phyloP scores from a whole-genome alignment of 805 yeast genomes.

The Candida ipomoeae region DNA sequence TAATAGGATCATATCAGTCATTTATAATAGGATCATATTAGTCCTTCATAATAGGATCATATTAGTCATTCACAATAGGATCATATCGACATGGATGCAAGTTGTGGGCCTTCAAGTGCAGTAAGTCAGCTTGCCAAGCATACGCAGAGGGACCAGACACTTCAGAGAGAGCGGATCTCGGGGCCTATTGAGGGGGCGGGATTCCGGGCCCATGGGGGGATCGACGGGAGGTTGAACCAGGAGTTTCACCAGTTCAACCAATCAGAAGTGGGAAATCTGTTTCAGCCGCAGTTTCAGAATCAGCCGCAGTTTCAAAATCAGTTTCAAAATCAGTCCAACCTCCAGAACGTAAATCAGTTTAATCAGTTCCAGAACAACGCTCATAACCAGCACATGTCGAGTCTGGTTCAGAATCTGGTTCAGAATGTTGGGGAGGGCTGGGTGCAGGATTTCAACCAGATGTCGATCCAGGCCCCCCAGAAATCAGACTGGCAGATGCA shows the following conservation, averaged over 20 bases:
- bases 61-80: too few species aligned
- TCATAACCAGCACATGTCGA: conserved; percentile 1
- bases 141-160: conserved; percentile 38
- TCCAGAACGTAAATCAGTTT: background rate
- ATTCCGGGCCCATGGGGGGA: conserved; percentile 19
- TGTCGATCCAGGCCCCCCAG: conserved; percentile 10
- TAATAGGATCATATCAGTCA: too few species aligned
- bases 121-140: conserved; percentile 39
- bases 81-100: conserved; percentile 27
- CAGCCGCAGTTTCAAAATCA: conserved; percentile 2
- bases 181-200: conserved; percentile 6
- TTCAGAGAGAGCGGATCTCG: conserved; percentile 29
- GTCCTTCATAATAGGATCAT: too few species aligned
- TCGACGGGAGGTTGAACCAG: conserved; percentile 34
- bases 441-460: conserved; percentile 15
- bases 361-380: background rate
- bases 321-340: conserved; percentile 6
- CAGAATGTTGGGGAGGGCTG: conserved; percentile 6
- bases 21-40: too few species aligned
- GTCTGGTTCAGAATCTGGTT: conserved; percentile 10
- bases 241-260: conserved; percentile 35
- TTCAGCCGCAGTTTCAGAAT: conserved; percentile 1
- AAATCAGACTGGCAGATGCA: conserved; percentile 25
- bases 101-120: conserved; percentile 46
- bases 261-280: conserved; percentile 9